phyloP scores from a whole-genome alignment of 2,329 filamentous ascomycete species.

The Diaporthe citrichinensis region DNA sequence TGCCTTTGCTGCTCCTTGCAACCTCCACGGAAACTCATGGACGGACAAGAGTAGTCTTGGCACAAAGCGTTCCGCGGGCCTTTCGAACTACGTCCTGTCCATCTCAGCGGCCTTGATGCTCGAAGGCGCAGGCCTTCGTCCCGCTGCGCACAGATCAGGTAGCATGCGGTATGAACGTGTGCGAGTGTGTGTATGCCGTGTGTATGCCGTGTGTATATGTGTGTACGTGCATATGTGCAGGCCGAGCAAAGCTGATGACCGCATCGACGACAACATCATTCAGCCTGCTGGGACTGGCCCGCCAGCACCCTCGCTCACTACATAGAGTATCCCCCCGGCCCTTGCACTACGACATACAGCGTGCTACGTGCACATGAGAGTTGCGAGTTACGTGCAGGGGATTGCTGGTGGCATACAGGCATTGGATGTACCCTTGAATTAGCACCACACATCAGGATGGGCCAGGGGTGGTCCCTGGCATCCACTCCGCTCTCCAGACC shows the following conservation, averaged over 20 bases:
- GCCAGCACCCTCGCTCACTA: slow-evolving; percentile 34
- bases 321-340: slow-evolving; percentile 24
- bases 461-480: slow-evolving; percentile 53
- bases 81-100: neutral
- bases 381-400: slow-evolving; percentile 36
- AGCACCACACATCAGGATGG: slow-evolving; percentile 55
- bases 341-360: slow-evolving; percentile 30
- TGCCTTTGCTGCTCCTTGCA: slow-evolving; percentile 21
- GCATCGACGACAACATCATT: slow-evolving; percentile 25
- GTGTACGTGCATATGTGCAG: slow-evolving; percentile 16
- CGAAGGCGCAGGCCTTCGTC: neutral
- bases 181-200: neutral
- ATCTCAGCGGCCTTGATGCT: neutral
- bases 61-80: neutral
- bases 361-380: slow-evolving; percentile 23
- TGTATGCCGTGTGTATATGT: slow-evolving; percentile 7
- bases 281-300: slow-evolving; percentile 22
- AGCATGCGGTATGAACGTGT: neutral
- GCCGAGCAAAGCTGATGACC: slow-evolving; percentile 17
- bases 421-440: slow-evolving; percentile 53
- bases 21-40: neutral
- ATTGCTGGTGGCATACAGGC: slow-evolving; percentile 49
- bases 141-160: slow-evolving; percentile 13
- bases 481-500: slow-evolving; percentile 51
- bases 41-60: neutral